phyloP scores from a whole-genome alignment of 768 basidiomycete species.

The Termitomyces sp. region DNA sequence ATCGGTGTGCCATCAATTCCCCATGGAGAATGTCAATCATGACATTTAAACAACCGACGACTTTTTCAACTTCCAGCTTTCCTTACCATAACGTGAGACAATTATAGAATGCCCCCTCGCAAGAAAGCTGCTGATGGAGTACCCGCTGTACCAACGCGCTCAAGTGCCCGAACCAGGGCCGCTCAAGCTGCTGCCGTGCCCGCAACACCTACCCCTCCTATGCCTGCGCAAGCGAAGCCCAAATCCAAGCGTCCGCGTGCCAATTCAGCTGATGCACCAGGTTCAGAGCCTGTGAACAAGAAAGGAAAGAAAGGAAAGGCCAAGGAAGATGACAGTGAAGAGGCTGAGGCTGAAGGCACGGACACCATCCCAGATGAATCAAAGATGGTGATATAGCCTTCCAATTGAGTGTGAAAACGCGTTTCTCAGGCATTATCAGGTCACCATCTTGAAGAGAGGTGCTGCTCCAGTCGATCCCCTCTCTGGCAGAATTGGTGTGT shows the following conservation, averaged over 20 bases:
- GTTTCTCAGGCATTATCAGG: conserved; percentile 13
- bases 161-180: conserved; percentile 32
- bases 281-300: conserved; percentile 25
- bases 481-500: conserved; percentile 43
- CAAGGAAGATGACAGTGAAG: conserved; percentile 10
- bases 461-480: conserved; percentile 50
- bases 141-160: conserved; percentile 27
- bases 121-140: conserved; percentile 34
- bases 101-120: conserved; percentile 35
- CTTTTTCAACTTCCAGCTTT: background rate
- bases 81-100: conserved; percentile 6
- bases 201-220: conserved; percentile 18
- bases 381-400: conserved; percentile 32
- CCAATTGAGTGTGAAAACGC: background rate
- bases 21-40: conserved; percentile 13
- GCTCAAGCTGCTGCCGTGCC: conserved; percentile 17
- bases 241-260: conserved; percentile 27
- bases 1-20: conserved; percentile 2
- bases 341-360: conserved; percentile 18
- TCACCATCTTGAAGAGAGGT: conserved; percentile 45
- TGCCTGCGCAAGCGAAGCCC: conserved; percentile 19
- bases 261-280: conserved; percentile 21
- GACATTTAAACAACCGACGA: conserved; percentile 6
- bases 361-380: conserved; percentile 21
- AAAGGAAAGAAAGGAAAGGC: conserved; percentile 23